phyloP scores from a whole-genome alignment of 345 rosid species.

The Moricandia arvensis region DNA sequence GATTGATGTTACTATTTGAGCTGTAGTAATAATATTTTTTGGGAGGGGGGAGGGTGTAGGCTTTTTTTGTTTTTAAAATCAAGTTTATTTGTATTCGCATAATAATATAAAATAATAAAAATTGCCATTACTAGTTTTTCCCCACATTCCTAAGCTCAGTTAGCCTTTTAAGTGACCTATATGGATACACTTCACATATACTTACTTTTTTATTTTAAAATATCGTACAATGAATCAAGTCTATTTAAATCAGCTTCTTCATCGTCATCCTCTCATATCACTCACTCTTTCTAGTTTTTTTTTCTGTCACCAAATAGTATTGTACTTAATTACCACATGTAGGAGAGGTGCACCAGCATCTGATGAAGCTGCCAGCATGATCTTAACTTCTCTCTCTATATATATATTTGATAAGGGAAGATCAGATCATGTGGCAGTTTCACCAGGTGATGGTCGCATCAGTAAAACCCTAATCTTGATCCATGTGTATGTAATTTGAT shows the following conservation, averaged over 20 bases:
- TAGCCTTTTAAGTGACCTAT: slow-evolving; percentile 17
- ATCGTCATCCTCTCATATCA: neutral
- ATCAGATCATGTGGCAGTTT: slow-evolving; percentile 85
- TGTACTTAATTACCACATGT: neutral
- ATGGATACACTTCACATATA: slow-evolving; percentile 4
- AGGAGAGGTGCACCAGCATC: slow-evolving; percentile 30
- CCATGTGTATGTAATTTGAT: neutral
- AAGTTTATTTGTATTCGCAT: neutral
- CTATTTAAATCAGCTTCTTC: slow-evolving; percentile 23
- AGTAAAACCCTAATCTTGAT: slow-evolving; percentile 11
- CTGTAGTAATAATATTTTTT: too few relatives aligned
- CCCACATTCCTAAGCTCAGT: neutral
- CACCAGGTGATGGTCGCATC: slow-evolving; percentile 64
- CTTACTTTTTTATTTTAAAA: neutral
- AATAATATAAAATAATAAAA: neutral
- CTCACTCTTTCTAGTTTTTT: slow-evolving; percentile 23
- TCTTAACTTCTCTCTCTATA: slow-evolving; percentile 29
- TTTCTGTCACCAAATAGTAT: neutral
- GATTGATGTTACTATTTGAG: neutral
- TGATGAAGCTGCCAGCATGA: slow-evolving; percentile 39
- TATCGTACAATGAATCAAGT: neutral
- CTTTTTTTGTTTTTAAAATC: neutral
- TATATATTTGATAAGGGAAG: slow-evolving; percentile 34
- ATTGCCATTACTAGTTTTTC: neutral
- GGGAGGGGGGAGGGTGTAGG: too few relatives aligned